Base-by-base conservation (phyloP, 2,329 filamentous ascomycete genomes). In the Calonectria henricotiae region DNA sequence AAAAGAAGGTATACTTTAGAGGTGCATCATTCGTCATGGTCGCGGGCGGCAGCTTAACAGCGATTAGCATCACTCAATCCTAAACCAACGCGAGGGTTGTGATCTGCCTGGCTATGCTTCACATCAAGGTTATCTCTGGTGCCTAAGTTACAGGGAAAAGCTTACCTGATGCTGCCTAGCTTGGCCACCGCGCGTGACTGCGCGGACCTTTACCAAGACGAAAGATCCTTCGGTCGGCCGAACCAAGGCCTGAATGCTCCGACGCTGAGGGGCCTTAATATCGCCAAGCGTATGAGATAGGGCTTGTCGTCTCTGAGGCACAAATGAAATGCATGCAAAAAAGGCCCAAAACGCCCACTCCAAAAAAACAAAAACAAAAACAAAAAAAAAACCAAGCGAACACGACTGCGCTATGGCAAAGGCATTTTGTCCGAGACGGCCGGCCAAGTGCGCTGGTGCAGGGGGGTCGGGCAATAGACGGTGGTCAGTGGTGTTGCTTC, bases 401-500 rank as follows among this genome's bases (percentile, higher is more conserved):
- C 51, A 58, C 51, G 51, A 58, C 51, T 17, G 30, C 46, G n/a
- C 23, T 23, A 23, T 37, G 20, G 32, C 35, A 58, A 13, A 23
- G 20, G 51, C 51, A 54, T 30, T 35, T 44, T 61, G 30, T 58
- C 39, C 8, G 51, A 39, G 32, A 39, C 51, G 35, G 35, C 51
- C 51, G 35, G 51, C 35, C 51, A 58, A 39, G 32, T 60, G 44
- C 44, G 54, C 39, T 41, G 30, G 49, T 43, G 60, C 25, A 65
- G 61, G 68, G 55, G 30, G 60, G 20, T 20, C 20, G 20, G 20
- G 54, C 11, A 69, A 69, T 73, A 74, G 73, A 58, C 67, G 65
- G 71, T 63, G 75, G 67, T 75, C 71, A 73, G 69, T 74, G 67
- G 63, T 60, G 64, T 71, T 67, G 69, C 75, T 72, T 74, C 71